Base-by-base conservation (phyloP, 2,329 filamentous ascomycete species). In the Orbilia blumenaviensis region DNA sequence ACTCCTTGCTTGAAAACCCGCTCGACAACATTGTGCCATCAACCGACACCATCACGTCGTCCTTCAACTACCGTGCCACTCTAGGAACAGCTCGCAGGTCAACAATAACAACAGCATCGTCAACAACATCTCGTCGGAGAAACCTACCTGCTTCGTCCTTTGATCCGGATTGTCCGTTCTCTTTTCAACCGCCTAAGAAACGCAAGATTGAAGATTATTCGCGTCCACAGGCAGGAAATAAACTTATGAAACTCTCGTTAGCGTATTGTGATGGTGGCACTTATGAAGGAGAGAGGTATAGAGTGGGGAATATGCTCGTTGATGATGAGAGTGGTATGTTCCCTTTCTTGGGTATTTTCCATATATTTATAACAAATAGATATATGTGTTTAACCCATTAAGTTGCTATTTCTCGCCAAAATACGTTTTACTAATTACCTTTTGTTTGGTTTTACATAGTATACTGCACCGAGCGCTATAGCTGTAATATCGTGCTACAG, bases 201-300 rank as follows among this genome's bases (percentile, higher is more conserved):
- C 71, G 71, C 4, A 67, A 60, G 50, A 63, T 75, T 25, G 63
- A 75, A 34, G 71, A 75, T 18, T 75, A 75, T 42, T 67, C 63
- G 56, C 71, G 58, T 58, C 71, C 71, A 4, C 71, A 75, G 46
- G 41, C 44, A 3, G 56, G 62, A 1, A 68, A 60, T 3, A 64
- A 75, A 18, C 27, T 56, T 27, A 36, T 75, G 25, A 50, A 52
- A 10, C 14, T 75, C 1, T 61, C 56, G 8, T 34, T 75, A 21
- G 71, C 71, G 8, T 75, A 68, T 27, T 75, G 71, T 23, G 71
- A 75, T 25, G 71, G 71, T 52, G 71, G 71, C 10, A 75, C 71
- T 5, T 75, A 75, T 50, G 71, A 75, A 21, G 63, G 25, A 0
- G 63, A 75, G 41, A 38, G 46, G 21, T 75, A 75, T 27, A 48